Conservation (phyloP, 305 asterid genomes). For the Rubia occidens region DNA sequence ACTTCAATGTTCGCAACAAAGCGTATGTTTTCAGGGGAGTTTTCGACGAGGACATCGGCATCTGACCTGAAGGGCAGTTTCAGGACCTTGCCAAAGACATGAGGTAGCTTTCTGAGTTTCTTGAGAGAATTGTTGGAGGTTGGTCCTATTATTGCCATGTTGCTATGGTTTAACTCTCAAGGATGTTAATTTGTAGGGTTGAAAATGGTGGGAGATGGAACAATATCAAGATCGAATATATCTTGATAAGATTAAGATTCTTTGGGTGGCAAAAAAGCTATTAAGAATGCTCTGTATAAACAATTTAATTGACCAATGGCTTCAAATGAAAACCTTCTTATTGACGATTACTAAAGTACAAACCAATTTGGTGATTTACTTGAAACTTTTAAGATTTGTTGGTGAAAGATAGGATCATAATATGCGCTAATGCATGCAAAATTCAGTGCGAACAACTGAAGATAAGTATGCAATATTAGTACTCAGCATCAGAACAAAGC, state of each 20-base stretch:
- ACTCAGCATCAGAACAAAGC: neutral
- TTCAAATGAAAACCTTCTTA: constrained; percentile 12
- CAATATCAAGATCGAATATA: constrained; percentile 1
- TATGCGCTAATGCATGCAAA: neutral
- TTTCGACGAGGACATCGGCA: constrained; percentile 53
- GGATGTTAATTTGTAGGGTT: constrained; percentile 11
- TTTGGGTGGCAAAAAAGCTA: constrained; percentile 4
- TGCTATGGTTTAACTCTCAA: constrained; percentile 26
- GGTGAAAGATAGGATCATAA: too few species aligned
- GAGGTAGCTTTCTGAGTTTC: constrained; percentile 59
- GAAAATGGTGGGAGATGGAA: neutral
- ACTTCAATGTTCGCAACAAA: constrained; percentile 32
- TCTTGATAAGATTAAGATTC: constrained; percentile 15
- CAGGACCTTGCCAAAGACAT: constrained; percentile 58
- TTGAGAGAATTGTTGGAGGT: constrained; percentile 22
- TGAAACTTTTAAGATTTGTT: too few species aligned
- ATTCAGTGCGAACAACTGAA: neutral
- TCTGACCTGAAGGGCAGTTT: constrained; percentile 62
- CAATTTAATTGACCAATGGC: neutral
- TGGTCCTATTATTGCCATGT: constrained; percentile 13
- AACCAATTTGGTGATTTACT: neutral
- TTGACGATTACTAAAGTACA: constrained; percentile 1
- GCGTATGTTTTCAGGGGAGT: constrained; percentile 38
- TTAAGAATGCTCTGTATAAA: neutral
- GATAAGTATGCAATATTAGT: neutral